These are phyloP conservation scores for Daldinia vernicosa DNA, from an alignment of 495 filamentous ascomycete species.

Conservation along the genomic window DNA sequence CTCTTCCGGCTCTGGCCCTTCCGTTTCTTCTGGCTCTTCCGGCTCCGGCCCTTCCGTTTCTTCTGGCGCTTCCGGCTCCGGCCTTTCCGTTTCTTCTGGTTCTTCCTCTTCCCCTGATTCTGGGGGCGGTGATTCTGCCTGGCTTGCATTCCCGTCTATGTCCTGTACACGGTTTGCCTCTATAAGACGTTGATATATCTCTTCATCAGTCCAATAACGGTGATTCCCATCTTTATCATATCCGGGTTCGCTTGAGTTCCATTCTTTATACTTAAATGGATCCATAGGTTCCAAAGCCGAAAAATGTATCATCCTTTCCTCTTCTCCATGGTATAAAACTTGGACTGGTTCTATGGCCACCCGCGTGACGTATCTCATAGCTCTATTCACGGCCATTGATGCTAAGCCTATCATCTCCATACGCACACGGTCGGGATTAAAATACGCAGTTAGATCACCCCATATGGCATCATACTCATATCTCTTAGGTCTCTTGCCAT, in stretches of 20 bases:
- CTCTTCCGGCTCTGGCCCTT: too few relatives aligned
- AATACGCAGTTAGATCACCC: constrained; percentile 15
- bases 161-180: neutral
- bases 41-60: too few relatives aligned
- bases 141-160: neutral
- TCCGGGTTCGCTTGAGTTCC: neutral
- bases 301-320: too few relatives aligned
- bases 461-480: constrained; percentile 8
- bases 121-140: too few relatives aligned
- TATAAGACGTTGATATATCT: neutral
- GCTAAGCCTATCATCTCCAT: constrained; percentile 33
- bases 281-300: too few relatives aligned
- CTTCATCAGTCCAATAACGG: neutral
- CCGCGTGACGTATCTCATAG: constrained; percentile 13
- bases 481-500: neutral
- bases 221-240: neutral
- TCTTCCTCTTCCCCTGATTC: too few relatives aligned
- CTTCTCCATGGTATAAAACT: neutral
- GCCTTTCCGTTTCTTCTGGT: too few relatives aligned
- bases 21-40: too few relatives aligned
- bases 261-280: neutral
- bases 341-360: constrained; percentile 33
- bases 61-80: too few relatives aligned
- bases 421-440: constrained; percentile 35
- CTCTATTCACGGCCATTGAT: neutral